Percentiles rank a stretch among this genome's conserved stretches.
Conservation (phyloP, 208 protist species). For the Leishmania major region DNA sequence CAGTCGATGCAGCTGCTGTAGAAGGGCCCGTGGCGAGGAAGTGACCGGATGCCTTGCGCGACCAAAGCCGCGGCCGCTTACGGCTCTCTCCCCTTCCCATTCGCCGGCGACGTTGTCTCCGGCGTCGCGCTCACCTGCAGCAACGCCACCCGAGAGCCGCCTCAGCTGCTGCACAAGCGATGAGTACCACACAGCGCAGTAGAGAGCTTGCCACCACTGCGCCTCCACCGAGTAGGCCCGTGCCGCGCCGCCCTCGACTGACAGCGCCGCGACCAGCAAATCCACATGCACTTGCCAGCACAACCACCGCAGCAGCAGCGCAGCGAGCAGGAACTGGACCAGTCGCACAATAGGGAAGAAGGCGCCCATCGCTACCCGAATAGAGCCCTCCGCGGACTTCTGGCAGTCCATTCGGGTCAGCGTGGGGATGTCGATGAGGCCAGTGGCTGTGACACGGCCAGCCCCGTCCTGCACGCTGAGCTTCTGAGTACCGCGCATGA, state of each 20-base stretch:
- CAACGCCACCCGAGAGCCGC: not conserved
- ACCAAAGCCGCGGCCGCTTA: not conserved
- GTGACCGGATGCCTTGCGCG: not conserved
- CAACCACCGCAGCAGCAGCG: constrained; percentile 29
- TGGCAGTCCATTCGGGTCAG: constrained; percentile 31
- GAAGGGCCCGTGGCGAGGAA: not conserved
- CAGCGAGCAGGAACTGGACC: constrained; percentile 18
- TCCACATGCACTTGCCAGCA: constrained; percentile 14
- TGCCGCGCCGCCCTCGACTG: not conserved
- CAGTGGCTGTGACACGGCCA: constrained; percentile 1
- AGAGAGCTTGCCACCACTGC: constrained; percentile 12
- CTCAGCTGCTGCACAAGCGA: not conserved
- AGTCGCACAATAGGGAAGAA: constrained; percentile 21
- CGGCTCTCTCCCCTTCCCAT: not conserved
- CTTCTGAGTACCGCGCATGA: not conserved
- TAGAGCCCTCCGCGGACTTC: constrained; percentile 5
- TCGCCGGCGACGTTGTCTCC: not conserved
- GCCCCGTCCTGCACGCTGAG: constrained; percentile 5
- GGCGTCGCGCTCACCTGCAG: not conserved
- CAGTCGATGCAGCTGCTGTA: not conserved
- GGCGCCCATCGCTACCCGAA: constrained; percentile 15
- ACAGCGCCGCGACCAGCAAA: not conserved
- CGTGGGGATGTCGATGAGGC: constrained; percentile 17
- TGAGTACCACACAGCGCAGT: constrained; percentile 15
- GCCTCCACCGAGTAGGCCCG: not conserved